Evolutionary conservation across 768 basidiomycete genomes (phyloP).

Genomic region (Tylopilus vinaceipallidus): DNA sequence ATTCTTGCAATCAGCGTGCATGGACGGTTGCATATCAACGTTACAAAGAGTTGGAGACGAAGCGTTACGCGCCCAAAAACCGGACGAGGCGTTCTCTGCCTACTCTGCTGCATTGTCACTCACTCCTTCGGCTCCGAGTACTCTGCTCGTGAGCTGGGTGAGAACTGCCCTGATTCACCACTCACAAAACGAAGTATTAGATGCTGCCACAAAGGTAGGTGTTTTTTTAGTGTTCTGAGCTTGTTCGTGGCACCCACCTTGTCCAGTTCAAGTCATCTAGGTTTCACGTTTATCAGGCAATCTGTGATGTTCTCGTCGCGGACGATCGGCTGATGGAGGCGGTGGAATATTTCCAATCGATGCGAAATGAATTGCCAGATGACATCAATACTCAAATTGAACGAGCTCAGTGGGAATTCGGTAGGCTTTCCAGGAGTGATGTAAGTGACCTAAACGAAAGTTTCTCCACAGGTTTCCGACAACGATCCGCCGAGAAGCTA

Average conservation of each 20-base stretch:
- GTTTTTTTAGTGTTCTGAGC: too few relatives aligned
- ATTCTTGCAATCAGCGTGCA: too few relatives aligned
- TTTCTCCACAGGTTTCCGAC: constrained; percentile 1
- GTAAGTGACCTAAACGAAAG: neutral
- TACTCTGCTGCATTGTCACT: too few relatives aligned
- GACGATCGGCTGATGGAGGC: too few relatives aligned
- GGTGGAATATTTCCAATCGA: too few relatives aligned
- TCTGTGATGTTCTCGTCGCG: too few relatives aligned
- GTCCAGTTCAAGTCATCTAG: too few relatives aligned
- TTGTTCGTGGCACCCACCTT: too few relatives aligned
- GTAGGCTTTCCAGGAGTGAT: neutral
- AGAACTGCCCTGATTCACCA: neutral
- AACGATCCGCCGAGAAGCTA: neutral
- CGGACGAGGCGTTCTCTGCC: neutral
- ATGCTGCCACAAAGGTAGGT: neutral
- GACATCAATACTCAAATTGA: too few relatives aligned
- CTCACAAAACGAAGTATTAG: neutral
- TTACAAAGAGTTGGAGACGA: neutral
- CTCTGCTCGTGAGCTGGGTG: neutral
- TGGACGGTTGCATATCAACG: too few relatives aligned
- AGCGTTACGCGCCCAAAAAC: neutral
- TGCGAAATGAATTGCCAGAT: too few relatives aligned
- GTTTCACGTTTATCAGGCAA: too few relatives aligned
- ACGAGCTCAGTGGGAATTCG: neutral
- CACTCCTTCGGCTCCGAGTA: neutral